These are phyloP conservation scores for Fusarium redolens DNA, from an alignment of 2,329 filamentous ascomycete species.

Conservation along the genomic window DNA sequence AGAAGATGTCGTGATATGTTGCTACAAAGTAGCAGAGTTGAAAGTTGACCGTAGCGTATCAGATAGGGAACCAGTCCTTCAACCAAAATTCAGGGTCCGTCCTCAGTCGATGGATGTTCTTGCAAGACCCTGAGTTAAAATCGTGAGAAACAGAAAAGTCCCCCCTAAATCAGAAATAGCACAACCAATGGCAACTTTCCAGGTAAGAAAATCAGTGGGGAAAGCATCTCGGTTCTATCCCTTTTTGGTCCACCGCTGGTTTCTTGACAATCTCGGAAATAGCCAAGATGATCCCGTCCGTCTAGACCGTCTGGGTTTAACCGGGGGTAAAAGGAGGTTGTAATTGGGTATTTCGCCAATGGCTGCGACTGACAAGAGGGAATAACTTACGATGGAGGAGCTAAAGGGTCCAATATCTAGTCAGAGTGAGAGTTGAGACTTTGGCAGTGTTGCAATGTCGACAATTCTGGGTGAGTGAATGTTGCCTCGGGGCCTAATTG, in stretches of 20 bases:
- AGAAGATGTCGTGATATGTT: background rate
- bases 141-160: slow-evolving; percentile 7
- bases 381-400: background rate
- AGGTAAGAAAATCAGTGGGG: slow-evolving; percentile 6
- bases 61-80: background rate
- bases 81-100: slow-evolving; percentile 5
- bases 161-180: slow-evolving; percentile 17
- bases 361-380: background rate
- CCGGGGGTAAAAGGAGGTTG: background rate
- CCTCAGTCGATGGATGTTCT: slow-evolving; percentile 7
- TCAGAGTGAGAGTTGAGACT: background rate
- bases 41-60: background rate
- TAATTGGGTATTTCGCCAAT: background rate
- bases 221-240: background rate
- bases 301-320: background rate
- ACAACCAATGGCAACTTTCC: slow-evolving; percentile 2
- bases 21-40: background rate
- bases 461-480: background rate
- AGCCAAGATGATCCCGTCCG: background rate
- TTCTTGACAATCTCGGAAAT: slow-evolving; percentile 23
- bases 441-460: background rate
- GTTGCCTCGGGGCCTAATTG: background rate
- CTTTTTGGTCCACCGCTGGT: slow-evolving; percentile 4
- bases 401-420: background rate
- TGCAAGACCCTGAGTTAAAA: slow-evolving; percentile 14